phyloP scores from a whole-genome alignment of 331 rosid species.

The Telfairia occidentalis region DNA sequence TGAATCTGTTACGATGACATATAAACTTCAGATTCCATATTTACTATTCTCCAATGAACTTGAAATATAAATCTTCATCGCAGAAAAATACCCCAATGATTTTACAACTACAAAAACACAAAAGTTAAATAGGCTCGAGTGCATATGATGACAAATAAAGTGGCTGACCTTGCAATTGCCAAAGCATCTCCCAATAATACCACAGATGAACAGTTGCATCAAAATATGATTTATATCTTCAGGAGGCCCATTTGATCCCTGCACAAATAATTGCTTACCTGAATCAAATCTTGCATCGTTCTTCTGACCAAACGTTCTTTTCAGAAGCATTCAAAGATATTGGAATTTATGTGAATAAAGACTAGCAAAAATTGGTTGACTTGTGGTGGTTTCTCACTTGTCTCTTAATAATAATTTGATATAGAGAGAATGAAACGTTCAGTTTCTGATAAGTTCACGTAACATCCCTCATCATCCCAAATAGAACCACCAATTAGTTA shows the following conservation, averaged over 20 bases:
- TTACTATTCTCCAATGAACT: not conserved
- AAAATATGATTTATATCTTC: not conserved
- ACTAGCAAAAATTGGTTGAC: not conserved
- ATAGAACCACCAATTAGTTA: not conserved
- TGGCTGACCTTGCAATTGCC: conserved; percentile 4
- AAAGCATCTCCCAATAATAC: not conserved
- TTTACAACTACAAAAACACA: not conserved
- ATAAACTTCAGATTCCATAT: not conserved
- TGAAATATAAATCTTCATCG: not conserved
- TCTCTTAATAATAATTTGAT: not conserved
- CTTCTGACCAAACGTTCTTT: not conserved
- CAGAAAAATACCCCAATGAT: not conserved
- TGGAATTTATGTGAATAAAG: not conserved
- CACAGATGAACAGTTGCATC: not conserved
- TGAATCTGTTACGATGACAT: not conserved
- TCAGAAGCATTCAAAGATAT: not conserved
- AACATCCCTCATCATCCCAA: not conserved
- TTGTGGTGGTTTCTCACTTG: not conserved
- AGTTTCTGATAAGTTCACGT: not conserved
- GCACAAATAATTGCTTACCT: not conserved
- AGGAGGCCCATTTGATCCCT: not conserved
- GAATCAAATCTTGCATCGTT: not conserved
- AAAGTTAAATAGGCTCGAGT: not conserved
- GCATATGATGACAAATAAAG: not conserved
- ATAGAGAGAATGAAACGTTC: not conserved